Percentiles rank a stretch among this genome's conserved stretches.
These are phyloP conservation scores for Magnolia officinalis DNA, from an alignment of 164 flowering plant species.

Conservation along the genomic window DNA sequence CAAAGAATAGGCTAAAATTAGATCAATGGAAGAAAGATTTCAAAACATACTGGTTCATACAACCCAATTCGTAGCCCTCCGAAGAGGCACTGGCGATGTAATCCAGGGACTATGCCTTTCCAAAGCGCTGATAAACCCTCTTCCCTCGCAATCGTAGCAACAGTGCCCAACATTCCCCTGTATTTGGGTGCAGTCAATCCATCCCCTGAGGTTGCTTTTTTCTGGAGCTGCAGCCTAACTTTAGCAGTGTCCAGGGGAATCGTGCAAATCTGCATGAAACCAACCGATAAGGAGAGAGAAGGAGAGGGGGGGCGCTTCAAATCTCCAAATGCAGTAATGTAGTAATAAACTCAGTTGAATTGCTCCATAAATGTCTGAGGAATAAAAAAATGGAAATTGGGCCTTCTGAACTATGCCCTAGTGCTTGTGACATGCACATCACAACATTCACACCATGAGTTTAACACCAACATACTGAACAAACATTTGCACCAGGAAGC, in stretches of 20 bases:
- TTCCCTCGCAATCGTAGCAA: constrained; percentile 81
- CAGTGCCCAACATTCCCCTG: constrained; percentile 75
- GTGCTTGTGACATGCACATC: too few relatives aligned
- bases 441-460: too few relatives aligned
- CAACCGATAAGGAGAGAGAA: background rate
- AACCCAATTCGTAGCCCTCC: constrained; percentile 93
- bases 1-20: background rate
- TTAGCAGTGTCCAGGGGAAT: constrained; percentile 93
- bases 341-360: too few relatives aligned
- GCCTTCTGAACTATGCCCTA: too few relatives aligned
- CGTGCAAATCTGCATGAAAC: constrained; percentile 65
- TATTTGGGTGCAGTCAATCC: constrained; percentile 59
- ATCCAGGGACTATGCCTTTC: constrained; percentile 91
- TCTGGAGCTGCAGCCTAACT: constrained; percentile 95
- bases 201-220: constrained; percentile 49
- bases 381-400: too few relatives aligned
- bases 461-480: background rate
- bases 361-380: too few relatives aligned
- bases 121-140: constrained; percentile 84
- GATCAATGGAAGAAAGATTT: background rate
- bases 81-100: constrained; percentile 85
- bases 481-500: background rate
- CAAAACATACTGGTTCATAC: constrained; percentile 75
- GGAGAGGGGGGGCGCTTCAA: too few relatives aligned
- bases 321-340: background rate